These are phyloP conservation scores for Paramecium pentaurelia DNA, from an alignment of 73 alveolate species.

Conservation along the genomic window DNA sequence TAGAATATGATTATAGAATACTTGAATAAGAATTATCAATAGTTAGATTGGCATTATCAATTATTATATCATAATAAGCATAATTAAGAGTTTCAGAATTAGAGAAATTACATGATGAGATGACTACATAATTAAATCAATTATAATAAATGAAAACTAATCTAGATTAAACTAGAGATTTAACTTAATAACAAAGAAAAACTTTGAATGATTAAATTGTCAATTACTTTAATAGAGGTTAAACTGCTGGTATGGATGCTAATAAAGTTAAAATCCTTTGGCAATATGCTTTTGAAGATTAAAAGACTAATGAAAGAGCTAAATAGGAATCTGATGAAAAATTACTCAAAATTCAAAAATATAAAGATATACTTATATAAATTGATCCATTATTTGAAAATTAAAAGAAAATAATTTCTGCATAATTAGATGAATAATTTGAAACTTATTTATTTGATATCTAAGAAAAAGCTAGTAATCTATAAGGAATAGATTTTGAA, in stretches of 20 bases:
- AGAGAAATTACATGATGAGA: not conserved
- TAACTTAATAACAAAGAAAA: not conserved
- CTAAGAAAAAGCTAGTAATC: not conserved
- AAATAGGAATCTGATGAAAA: constrained; percentile 7
- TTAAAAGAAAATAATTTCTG: not conserved
- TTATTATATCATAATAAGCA: constrained; percentile 13
- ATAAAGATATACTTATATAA: not conserved
- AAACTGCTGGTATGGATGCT: constrained; percentile 12
- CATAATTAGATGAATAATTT: constrained; percentile 13
- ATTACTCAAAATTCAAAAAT: not conserved
- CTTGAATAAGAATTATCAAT: constrained; percentile 77
- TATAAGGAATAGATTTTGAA: constrained; percentile 16
- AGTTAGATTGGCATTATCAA: constrained; percentile 69
- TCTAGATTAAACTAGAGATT: constrained; percentile 19
- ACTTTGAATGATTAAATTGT: not conserved
- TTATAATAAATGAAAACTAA: not conserved
- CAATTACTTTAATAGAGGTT: not conserved
- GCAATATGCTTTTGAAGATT: constrained; percentile 22
- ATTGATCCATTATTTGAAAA: constrained; percentile 4
- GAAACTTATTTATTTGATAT: not conserved
- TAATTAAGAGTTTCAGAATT: not conserved
- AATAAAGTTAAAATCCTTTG: not conserved
- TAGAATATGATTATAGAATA: constrained; percentile 78
- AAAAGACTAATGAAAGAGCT: not conserved
- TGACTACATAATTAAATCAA: not conserved